A percentile compares a stretch with the other conserved stretches of the same genome.
These are phyloP conservation scores for Hypseocharis bilobata DNA, from an alignment of 441 rosid genomes.

Conservation along the genomic window DNA sequence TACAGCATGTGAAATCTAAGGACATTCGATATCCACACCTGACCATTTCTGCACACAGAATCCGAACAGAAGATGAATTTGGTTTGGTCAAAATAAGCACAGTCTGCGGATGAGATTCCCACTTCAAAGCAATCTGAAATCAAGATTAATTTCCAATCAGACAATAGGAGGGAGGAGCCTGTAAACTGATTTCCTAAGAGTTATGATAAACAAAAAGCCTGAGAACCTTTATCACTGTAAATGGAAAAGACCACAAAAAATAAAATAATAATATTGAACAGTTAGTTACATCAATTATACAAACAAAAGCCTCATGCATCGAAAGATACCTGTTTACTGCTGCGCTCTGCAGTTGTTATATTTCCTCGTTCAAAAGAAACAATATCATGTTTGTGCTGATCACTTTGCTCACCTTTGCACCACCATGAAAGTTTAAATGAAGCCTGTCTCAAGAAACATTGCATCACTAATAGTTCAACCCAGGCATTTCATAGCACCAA, in stretches of 20 bases:
- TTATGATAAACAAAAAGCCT: not conserved
- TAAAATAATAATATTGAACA: not conserved
- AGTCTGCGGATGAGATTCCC: conserved; percentile 87
- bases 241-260: not conserved
- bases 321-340: conserved; percentile 73
- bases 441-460: conserved; percentile 48
- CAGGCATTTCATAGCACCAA: conserved; percentile 8
- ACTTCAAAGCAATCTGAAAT: conserved; percentile 77
- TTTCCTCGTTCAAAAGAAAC: conserved; percentile 93
- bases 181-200: conserved; percentile 11
- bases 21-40: conserved; percentile 37
- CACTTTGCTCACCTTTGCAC: conserved; percentile 67
- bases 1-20: not conserved
- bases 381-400: conserved; percentile 84
- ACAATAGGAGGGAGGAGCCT: conserved; percentile 13
- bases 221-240: not conserved
- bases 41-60: conserved; percentile 72
- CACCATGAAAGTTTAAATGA: conserved; percentile 95
- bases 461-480: conserved; percentile 10
- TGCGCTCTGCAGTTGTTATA: conserved; percentile 81
- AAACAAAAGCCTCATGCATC: conserved; percentile 13
- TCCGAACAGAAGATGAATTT: conserved; percentile 65
- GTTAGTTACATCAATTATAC: conserved; percentile 1
- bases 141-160: conserved; percentile 25
- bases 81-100: conserved; percentile 86